Conservation (phyloP, 257 asterid genomes). For the Nicotiana knightiana region DNA sequence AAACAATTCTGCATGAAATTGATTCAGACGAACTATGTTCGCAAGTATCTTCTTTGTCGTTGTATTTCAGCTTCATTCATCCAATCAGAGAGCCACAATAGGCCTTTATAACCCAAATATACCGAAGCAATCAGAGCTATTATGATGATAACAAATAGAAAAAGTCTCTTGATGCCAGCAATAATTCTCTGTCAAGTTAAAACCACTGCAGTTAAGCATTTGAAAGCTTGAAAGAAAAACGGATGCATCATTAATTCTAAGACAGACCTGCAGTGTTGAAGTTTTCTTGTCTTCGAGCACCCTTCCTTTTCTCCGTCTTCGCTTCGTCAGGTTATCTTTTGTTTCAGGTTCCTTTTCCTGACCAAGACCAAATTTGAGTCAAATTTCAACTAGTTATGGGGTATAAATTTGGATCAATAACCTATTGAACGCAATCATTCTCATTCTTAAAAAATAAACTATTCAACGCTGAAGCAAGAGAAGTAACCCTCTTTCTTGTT, state of each 20-base stretch:
- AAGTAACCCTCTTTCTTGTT: neutral
- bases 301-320: slow-evolving; percentile 51
- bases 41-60: slow-evolving; percentile 36
- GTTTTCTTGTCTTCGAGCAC: slow-evolving; percentile 40
- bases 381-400: neutral
- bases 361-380: slow-evolving; percentile 2
- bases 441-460: neutral
- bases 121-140: slow-evolving; percentile 30
- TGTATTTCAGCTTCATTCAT: slow-evolving; percentile 66
- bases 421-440: neutral
- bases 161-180: slow-evolving; percentile 27
- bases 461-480: neutral
- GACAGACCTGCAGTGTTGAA: slow-evolving; percentile 58
- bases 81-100: slow-evolving; percentile 72
- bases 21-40: slow-evolving; percentile 18
- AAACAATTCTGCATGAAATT: neutral
- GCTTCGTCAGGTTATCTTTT: slow-evolving; percentile 39
- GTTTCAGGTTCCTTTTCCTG: slow-evolving; percentile 59
- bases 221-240: slow-evolving; percentile 6
- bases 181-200: slow-evolving; percentile 39
- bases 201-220: slow-evolving; percentile 1
- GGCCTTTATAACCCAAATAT: slow-evolving; percentile 54
- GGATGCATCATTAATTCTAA: neutral
- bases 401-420: neutral
- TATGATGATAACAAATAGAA: slow-evolving; percentile 33